Evolutionary conservation across 768 basidiomycete species (phyloP), one percentile per base, ranked within the genome.

Genomic region (Suillus brevipes): DNA sequence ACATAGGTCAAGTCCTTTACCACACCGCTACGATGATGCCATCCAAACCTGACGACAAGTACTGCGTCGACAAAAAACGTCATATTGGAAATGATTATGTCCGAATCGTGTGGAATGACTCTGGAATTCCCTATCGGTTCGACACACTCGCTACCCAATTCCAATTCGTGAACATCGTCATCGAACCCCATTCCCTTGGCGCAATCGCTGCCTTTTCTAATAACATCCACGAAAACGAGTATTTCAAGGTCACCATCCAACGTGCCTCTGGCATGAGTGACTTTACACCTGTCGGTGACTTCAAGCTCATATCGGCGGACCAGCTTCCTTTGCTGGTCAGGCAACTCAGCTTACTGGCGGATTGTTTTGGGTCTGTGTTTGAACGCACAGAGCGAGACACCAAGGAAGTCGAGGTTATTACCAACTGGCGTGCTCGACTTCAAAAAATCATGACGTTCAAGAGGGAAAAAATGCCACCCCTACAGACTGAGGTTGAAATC

Each of bases 11-110:
- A 74, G 87, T 97, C 66, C 84, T 98, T 62, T 99, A 92, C 75
- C 97, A 99, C 77, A 91, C 95, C 3, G 92, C 97, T 10, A 99
- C 97, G 2, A 89, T 99, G 82, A 99, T 99, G 97, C 97, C 97
- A 4, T 91, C 88, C 62, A 82, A 81, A 55, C 68, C 78, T 9
- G 77, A 88, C 62, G 93, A 95, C 75, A 86, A 87, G 2, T 83
- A 86, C 58, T 88, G 85, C 69, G 89, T 85, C 67, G 84, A 88
- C 81, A 99, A 99, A 82, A 99, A 99, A 76, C 83, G 90, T 43
- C 94, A 97, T 74, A 95, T 99, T 62, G 97, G 97, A 42, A 99
- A 99, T 77, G 97, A 98, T 79, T 94, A 86, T 65, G 92, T 98
- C 70, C 90, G 95, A 64, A 95, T 99, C 76, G 85, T 99, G 67